Conservation (phyloP, 2,329 filamentous ascomycete genomes). For the Aspergillus pseudoglaucus region DNA sequence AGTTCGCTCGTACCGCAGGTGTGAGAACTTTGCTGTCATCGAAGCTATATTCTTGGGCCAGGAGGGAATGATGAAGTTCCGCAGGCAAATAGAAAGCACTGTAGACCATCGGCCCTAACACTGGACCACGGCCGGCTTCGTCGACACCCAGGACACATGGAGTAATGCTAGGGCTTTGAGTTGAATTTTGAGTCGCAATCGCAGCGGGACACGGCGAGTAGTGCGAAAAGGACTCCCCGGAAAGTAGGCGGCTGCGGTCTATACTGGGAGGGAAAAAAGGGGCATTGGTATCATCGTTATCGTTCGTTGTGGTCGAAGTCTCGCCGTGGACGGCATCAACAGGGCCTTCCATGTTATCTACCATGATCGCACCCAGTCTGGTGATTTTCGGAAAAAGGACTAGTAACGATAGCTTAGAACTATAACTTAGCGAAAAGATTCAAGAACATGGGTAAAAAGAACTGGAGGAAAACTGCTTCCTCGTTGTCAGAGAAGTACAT, state of each 20-base stretch:
- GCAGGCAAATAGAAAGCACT: slow-evolving; percentile 64
- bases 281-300: neutral
- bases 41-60: slow-evolving; percentile 75
- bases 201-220: slow-evolving; percentile 61
- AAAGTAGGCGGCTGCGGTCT: slow-evolving; percentile 49
- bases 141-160: slow-evolving; percentile 82
- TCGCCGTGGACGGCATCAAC: neutral
- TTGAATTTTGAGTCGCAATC: slow-evolving; percentile 45
- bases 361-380: neutral
- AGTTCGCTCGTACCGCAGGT: slow-evolving; percentile 64
- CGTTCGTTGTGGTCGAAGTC: neutral
- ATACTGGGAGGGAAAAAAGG: slow-evolving; percentile 60
- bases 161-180: slow-evolving; percentile 36
- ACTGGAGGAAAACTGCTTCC: no score
- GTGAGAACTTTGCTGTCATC: slow-evolving; percentile 93
- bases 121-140: slow-evolving; percentile 87
- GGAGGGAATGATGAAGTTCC: slow-evolving; percentile 61
- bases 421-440: neutral
- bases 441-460: no score
- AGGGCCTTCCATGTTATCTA: neutral
- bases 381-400: no score
- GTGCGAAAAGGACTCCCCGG: slow-evolving; percentile 63
- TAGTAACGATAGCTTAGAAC: no score
- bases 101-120: slow-evolving; percentile 72
- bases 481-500: neutral